Evolutionary conservation across 495 filamentous ascomycete genomes (phyloP).

Genomic region (Jackrogersella multiformis): DNA sequence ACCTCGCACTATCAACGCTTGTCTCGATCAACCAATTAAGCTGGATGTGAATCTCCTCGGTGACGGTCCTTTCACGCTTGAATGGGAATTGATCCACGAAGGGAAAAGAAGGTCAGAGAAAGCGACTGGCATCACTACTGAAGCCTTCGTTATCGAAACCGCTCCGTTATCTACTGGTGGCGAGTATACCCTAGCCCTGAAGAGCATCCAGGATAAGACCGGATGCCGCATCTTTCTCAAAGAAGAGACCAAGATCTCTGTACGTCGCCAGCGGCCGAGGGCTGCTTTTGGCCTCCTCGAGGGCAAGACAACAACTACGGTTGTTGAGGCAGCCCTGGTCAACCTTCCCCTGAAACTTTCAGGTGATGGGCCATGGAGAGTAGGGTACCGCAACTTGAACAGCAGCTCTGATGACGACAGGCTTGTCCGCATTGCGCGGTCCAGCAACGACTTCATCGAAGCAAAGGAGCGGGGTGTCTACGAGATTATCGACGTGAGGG

Average conservation of each 20-base stretch:
- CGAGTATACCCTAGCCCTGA: slow-evolving; percentile 84
- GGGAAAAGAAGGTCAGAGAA: slow-evolving; percentile 79
- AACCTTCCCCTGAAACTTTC: slow-evolving; percentile 83
- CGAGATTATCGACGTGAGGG: slow-evolving; percentile 77
- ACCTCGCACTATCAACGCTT: slow-evolving; percentile 66
- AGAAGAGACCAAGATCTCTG: slow-evolving; percentile 81
- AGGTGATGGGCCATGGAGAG: slow-evolving; percentile 82
- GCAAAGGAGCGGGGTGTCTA: slow-evolving; percentile 76
- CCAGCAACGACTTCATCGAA: slow-evolving; percentile 74
- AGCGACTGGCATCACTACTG: slow-evolving; percentile 67
- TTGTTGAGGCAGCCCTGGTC: slow-evolving; percentile 77
- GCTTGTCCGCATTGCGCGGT: slow-evolving; percentile 61
- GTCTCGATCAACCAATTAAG: slow-evolving; percentile 80
- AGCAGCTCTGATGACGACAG: slow-evolving; percentile 54
- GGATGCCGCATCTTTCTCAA: slow-evolving; percentile 85
- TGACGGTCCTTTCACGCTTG: slow-evolving; percentile 84
- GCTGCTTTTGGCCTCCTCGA: slow-evolving; percentile 85
- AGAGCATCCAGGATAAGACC: slow-evolving; percentile 83
- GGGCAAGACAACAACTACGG: slow-evolving; percentile 72
- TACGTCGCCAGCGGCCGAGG: slow-evolving; percentile 84
- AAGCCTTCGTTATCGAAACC: slow-evolving; percentile 74
- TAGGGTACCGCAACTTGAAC: slow-evolving; percentile 75
- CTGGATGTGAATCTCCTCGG: slow-evolving; percentile 79
- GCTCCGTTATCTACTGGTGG: slow-evolving; percentile 78
- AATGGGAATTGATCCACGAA: slow-evolving; percentile 93